phyloP scores from a whole-genome alignment of 2,329 filamentous ascomycete species.

The Colletotrichum melonis region DNA sequence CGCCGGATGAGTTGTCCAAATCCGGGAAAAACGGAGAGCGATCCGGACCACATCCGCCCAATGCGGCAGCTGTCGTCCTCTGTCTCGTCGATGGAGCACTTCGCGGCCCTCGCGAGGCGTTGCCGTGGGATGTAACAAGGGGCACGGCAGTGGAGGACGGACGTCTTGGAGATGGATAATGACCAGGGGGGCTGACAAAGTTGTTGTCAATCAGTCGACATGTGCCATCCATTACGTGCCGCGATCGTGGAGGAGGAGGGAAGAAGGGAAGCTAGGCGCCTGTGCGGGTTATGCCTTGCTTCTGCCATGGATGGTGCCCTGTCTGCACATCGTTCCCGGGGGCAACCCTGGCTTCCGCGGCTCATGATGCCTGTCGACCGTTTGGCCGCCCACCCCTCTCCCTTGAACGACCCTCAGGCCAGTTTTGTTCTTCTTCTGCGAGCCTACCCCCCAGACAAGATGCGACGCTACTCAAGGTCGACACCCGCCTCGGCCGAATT shows the following conservation, averaged over 20 bases:
- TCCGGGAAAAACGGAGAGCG: slow-evolving; percentile 22
- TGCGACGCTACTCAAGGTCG: slow-evolving; percentile 14
- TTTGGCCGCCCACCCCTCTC: not conserved
- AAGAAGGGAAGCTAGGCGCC: not conserved
- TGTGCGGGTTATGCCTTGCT: slow-evolving; percentile 5
- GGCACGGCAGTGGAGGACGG: not conserved
- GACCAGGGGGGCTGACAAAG: slow-evolving; percentile 12
- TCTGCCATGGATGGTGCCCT: not conserved
- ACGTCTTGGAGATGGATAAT: not conserved
- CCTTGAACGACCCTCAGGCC: not conserved
- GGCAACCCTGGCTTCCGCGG: slow-evolving; percentile 17
- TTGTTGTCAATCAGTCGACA: slow-evolving; percentile 11
- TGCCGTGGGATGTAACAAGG: not conserved
- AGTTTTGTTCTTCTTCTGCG: not conserved
- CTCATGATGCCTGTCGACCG: not conserved
- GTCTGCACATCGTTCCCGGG: not conserved
- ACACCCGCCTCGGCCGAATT: slow-evolving; percentile 6
- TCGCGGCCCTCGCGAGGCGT: no score
- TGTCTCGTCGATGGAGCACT: not conserved
- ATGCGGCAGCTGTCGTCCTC: slow-evolving; percentile 11
- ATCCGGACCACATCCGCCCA: slow-evolving; percentile 29
- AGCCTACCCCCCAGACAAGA: not conserved
- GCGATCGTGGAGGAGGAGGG: not conserved
- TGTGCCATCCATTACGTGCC: not conserved
- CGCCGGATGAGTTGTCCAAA: slow-evolving; percentile 24